These are phyloP conservation scores for Prosopis cineraria DNA, from an alignment of 306 rosid species.

Conservation along the genomic window DNA sequence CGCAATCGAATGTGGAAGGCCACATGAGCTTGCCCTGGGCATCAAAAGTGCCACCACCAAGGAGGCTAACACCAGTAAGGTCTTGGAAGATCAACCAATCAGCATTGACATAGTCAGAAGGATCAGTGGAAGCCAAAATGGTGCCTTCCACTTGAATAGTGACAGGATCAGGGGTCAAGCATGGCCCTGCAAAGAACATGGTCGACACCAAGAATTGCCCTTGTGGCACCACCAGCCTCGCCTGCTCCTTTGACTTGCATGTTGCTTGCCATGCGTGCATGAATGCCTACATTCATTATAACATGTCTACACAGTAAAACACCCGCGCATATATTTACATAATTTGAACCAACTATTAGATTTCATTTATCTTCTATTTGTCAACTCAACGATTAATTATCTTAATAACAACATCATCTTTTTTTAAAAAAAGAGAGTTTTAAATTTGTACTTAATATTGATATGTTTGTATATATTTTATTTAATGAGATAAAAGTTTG, in stretches of 20 bases:
- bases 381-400: too few species aligned
- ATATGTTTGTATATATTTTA: too few species aligned
- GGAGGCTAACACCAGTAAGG: slow-evolving; percentile 49
- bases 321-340: too few species aligned
- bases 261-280: slow-evolving; percentile 63
- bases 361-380: too few species aligned
- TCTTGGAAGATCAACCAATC: slow-evolving; percentile 68
- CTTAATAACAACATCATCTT: too few species aligned
- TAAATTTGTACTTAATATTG: too few species aligned
- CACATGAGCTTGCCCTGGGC: slow-evolving; percentile 66
- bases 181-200: slow-evolving; percentile 69
- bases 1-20: slow-evolving; percentile 26
- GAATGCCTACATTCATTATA: slow-evolving; percentile 52
- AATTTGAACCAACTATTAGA: too few species aligned
- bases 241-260: slow-evolving; percentile 44
- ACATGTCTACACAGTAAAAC: too few species aligned
- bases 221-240: slow-evolving; percentile 55
- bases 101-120: slow-evolving; percentile 38
- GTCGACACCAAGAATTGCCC: slow-evolving; percentile 55
- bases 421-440: too few species aligned
- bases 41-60: slow-evolving; percentile 72
- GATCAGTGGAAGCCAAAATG: slow-evolving; percentile 54
- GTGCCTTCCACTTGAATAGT: slow-evolving; percentile 61
- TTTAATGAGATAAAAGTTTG: too few species aligned
- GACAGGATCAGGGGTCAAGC: slow-evolving; percentile 46